These are phyloP conservation scores for Inonotus hispidus DNA, from an alignment of 1,284 basidiomycete species.

Conservation along the genomic window DNA sequence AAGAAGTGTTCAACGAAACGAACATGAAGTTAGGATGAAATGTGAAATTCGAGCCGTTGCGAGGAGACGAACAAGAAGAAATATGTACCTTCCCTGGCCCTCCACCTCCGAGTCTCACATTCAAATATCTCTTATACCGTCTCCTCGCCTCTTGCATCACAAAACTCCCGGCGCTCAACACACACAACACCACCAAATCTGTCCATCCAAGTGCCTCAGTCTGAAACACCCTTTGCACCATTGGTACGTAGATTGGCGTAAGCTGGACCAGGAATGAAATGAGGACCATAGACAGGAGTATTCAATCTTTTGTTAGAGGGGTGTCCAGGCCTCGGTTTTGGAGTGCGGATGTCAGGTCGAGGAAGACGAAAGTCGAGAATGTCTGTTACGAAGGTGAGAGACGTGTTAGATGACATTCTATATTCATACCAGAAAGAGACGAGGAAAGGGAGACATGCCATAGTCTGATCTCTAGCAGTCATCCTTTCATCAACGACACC, in stretches of 20 bases:
- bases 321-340: conserved; percentile 91
- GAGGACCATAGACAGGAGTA: conserved; percentile 85
- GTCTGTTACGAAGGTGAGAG: conserved; percentile 69
- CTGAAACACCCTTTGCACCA: conserved; percentile 91
- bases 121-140: conserved; percentile 62
- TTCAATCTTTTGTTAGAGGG: conserved; percentile 74
- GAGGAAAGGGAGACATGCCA: conserved; percentile 60
- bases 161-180: conserved; percentile 68
- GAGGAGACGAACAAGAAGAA: no score
- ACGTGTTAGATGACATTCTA: no score
- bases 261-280: conserved; percentile 83
- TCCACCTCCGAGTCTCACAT: conserved; percentile 19
- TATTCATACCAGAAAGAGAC: no score
- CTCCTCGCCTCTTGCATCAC: conserved; percentile 77
- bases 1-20: no score
- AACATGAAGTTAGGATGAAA: no score
- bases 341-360: conserved; percentile 93
- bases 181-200: conserved; percentile 72
- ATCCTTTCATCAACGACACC: conserved; percentile 75
- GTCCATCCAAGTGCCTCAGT: conserved; percentile 70
- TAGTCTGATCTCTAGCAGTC: conserved; percentile 86
- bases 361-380: conserved; percentile 94
- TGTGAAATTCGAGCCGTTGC: no score
- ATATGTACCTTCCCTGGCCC: background rate
- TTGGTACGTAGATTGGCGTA: conserved; percentile 82